Evolutionary conservation across 495 filamentous ascomycete genomes (phyloP).

Genomic region (Lentithecium fluviatile): DNA sequence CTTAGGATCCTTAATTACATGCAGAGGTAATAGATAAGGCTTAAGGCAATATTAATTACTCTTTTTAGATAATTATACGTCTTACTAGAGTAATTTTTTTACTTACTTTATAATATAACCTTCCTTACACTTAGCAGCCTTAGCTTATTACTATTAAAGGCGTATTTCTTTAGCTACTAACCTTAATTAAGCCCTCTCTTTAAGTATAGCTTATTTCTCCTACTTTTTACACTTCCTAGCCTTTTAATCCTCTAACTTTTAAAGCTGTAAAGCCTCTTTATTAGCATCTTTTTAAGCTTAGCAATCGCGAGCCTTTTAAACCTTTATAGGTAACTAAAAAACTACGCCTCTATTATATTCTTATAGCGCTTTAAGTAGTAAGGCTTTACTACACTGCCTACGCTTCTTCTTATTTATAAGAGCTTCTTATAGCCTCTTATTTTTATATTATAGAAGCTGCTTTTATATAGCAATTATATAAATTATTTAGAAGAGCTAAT

Average conservation of each 20-base stretch:
- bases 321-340: slow-evolving; percentile 5
- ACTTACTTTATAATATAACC: no score
- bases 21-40: no score
- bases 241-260: neutral
- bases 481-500: neutral
- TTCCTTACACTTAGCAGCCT: no score
- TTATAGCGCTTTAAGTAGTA: neutral
- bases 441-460: slow-evolving; percentile 5
- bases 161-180: no score
- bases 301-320: neutral
- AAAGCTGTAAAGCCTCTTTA: neutral
- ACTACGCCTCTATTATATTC: neutral
- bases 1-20: no score
- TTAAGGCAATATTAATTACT: no score
- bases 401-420: slow-evolving; percentile 10
- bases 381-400: slow-evolving; percentile 1
- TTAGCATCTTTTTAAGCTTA: slow-evolving; percentile 1
- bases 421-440: neutral
- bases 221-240: no score
- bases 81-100: no score
- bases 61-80: no score
- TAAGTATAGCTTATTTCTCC: no score
- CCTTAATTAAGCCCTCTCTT: no score
- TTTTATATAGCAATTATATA: slow-evolving; percentile 1
- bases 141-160: no score